A percentile compares a stretch with the other conserved stretches of the same genome.
Conservation (phyloP, 352 stramenopile species). For the Vaucheria bursata region DNA sequence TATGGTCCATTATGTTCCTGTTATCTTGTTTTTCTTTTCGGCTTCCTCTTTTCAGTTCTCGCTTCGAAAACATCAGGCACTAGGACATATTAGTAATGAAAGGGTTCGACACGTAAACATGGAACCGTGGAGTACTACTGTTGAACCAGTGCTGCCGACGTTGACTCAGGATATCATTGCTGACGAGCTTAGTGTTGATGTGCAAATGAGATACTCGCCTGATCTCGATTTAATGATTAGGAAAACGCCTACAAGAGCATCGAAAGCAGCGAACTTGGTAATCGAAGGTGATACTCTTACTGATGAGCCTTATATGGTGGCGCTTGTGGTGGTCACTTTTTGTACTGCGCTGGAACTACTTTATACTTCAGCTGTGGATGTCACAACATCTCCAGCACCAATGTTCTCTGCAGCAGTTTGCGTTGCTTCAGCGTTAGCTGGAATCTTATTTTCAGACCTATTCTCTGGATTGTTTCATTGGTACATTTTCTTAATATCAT, state of each 20-base stretch:
- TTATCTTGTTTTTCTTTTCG: too few relatives aligned
- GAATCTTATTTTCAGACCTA: conserved; percentile 41
- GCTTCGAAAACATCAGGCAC: too few relatives aligned
- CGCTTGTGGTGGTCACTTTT: conserved; percentile 20
- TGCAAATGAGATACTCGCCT: too few relatives aligned
- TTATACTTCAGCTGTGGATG: background rate
- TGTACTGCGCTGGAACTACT: conserved; percentile 5
- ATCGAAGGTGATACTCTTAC: conserved; percentile 26
- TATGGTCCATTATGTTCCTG: too few relatives aligned
- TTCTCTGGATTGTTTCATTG: conserved; percentile 51
- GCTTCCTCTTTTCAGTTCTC: too few relatives aligned
- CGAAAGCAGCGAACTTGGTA: conserved; percentile 17
- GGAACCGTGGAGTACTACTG: too few relatives aligned
- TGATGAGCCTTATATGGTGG: conserved; percentile 38
- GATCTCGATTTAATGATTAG: too few relatives aligned
- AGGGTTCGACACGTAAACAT: too few relatives aligned
- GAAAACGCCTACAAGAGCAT: background rate
- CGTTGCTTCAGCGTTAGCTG: conserved; percentile 4
- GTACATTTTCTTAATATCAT: conserved; percentile 15
- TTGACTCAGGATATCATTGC: too few relatives aligned
- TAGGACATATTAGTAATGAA: too few relatives aligned
- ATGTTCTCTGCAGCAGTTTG: background rate
- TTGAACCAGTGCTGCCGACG: too few relatives aligned
- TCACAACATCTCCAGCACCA: background rate
- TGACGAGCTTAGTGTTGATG: too few relatives aligned